phyloP scores from a whole-genome alignment of 495 filamentous ascomycete genomes.

The Talaromyces adpressus region DNA sequence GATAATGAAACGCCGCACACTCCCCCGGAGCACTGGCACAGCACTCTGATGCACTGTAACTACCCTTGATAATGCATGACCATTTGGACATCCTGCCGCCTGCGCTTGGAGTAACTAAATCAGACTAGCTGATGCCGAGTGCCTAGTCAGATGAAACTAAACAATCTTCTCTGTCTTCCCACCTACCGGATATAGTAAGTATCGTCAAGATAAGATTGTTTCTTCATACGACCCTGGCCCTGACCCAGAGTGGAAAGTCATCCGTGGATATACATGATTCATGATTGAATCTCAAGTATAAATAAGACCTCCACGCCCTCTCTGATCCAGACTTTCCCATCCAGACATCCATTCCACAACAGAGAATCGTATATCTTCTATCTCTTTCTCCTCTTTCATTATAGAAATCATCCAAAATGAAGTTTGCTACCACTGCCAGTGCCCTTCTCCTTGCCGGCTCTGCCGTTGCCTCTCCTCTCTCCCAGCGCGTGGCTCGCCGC shows the following conservation, averaged over 20 bases:
- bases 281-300: neutral
- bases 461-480: conserved; percentile 4
- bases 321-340: neutral
- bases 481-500: conserved; percentile 5
- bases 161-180: neutral
- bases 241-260: neutral
- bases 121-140: neutral
- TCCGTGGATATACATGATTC: neutral
- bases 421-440: conserved; percentile 4
- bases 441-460: conserved; percentile 9
- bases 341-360: neutral
- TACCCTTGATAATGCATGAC: neutral
- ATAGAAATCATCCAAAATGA: conserved; percentile 5
- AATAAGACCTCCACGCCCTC: neutral
- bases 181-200: neutral
- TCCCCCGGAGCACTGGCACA: neutral
- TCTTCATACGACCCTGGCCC: neutral
- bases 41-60: neutral
- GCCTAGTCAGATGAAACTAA: neutral
- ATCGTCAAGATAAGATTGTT: neutral
- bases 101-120: neutral
- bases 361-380: neutral
- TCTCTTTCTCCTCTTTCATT: neutral
- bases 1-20: neutral
- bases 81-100: neutral